A percentile compares a stretch with the other conserved stretches of the same genome.
These are phyloP conservation scores for Ambrosiella beaveri DNA, from an alignment of 2,329 filamentous ascomycete genomes.

Conservation along the genomic window DNA sequence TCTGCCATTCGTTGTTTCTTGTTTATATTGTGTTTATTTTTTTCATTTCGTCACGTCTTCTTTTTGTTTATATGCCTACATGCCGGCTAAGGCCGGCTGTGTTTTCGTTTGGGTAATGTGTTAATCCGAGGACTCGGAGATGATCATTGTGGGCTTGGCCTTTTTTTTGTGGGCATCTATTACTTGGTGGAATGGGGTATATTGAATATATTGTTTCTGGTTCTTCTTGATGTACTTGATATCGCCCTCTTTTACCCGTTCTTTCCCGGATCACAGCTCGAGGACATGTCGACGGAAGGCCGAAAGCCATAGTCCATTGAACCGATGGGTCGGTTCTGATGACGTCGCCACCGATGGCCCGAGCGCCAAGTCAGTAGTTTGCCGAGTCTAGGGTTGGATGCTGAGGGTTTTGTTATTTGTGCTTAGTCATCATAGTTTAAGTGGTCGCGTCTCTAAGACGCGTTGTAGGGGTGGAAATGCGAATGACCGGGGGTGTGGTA, in stretches of 20 bases:
- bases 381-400: neutral
- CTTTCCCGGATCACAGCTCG: too few species aligned
- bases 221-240: too few species aligned
- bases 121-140: neutral
- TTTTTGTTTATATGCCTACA: neutral
- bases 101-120: neutral
- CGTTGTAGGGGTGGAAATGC: neutral
- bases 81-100: neutral
- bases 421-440: neutral
- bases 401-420: neutral
- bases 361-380: too few species aligned
- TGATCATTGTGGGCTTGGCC: neutral
- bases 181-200: too few species aligned
- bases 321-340: neutral
- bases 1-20: neutral
- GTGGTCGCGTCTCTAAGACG: neutral
- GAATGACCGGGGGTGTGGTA: neutral
- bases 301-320: too few species aligned
- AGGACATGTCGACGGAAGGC: too few species aligned
- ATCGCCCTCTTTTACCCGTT: too few species aligned
- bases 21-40: neutral
- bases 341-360: neutral
- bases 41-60: neutral
- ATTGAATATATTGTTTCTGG: too few species aligned
- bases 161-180: too few species aligned